Evolutionary conservation across 805 yeast species (phyloP), one percentile per base, ranked within the genome.

Genomic region (Wickerhamomyces kurtzmanii): DNA sequence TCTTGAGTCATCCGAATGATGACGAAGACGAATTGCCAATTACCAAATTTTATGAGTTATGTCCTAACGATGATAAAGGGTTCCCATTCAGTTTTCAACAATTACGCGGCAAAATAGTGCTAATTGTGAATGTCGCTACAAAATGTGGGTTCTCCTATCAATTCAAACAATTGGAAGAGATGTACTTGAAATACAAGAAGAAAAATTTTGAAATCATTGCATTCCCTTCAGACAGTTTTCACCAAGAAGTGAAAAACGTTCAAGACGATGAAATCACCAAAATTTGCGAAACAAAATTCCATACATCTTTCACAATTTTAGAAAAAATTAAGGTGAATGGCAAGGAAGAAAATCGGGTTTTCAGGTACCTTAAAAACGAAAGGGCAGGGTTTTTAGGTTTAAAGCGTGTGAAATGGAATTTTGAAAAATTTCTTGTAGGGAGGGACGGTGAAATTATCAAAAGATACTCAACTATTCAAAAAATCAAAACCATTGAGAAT

Each of bases 221-320:
- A 1, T 85, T 86, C 68, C 96, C 96, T 18, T 83, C 95, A 56
- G 82, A 84, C 57, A 95, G 85, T 51, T 86, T 86, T 50, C 87
- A 80, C 15, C 59, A 70, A 42, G 80, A 91, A 62, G 83, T 87
- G 55, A 78, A 91, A 40, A 76, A 75, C 4, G 47, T 69, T 3
- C n/a, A n/a, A n/a, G 73, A 69, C 28, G 68, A 74, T 31, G 86
- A 81, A 45, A 83, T 84, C 38, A 75, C 72, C 13, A 53, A 65
- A 25, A 81, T 80, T 59, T 86, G 96, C 55, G 56, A 70, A 24
- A 48, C 66, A 40, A 80, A 75, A 56, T 83, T 68, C 51, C 84
- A 87, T 29, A 91, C 81, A 24, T 59, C 73, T n/a, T 84, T 84
- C 75, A 91, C 91, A 16, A 66, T 84, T 21, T 64, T 84, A 70